Evolutionary conservation across 2,329 filamentous ascomycete species (phyloP).

Genomic region (Talaromyces sp.): DNA sequence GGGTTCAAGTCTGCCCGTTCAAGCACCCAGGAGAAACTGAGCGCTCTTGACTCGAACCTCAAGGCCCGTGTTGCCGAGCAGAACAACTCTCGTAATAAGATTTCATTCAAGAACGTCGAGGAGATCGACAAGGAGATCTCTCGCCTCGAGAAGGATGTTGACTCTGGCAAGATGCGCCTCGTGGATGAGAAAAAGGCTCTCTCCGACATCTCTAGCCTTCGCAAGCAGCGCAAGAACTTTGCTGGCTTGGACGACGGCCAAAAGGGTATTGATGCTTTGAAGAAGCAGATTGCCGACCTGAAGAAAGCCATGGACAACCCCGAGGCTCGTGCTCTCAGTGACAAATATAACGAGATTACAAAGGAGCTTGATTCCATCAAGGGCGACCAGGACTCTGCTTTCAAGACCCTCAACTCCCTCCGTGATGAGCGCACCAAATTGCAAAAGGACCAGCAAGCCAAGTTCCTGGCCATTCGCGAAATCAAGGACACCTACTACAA

Average conservation of each 20-base stretch:
- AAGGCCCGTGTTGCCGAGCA: slow-evolving; percentile 81
- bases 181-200: slow-evolving; percentile 97
- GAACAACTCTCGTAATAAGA: slow-evolving; percentile 75
- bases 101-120: slow-evolving; percentile 80
- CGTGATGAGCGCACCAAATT: slow-evolving; percentile 82
- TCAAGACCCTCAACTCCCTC: slow-evolving; percentile 79
- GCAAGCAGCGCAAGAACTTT: slow-evolving; percentile 90
- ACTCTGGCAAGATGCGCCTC: slow-evolving; percentile 85
- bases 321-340: slow-evolving; percentile 80
- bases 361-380: slow-evolving; percentile 86
- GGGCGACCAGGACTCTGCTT: slow-evolving; percentile 84
- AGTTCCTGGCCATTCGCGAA: slow-evolving; percentile 75
- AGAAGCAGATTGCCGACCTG: slow-evolving; percentile 81
- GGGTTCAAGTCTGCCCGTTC: slow-evolving; percentile 78
- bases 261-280: slow-evolving; percentile 83
- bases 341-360: slow-evolving; percentile 80
- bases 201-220: slow-evolving; percentile 72
- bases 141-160: slow-evolving; percentile 76
- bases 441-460: slow-evolving; percentile 80
- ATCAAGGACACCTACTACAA: slow-evolving; percentile 86
- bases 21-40: slow-evolving; percentile 81
- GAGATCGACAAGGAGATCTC: slow-evolving; percentile 83
- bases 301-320: slow-evolving; percentile 88
- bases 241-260: slow-evolving; percentile 76
- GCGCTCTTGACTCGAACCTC: slow-evolving; percentile 82